Evolutionary conservation across 768 basidiomycete genomes (phyloP), one percentile per base, ranked within the genome.

Genomic region (Boletus bicolor): DNA sequence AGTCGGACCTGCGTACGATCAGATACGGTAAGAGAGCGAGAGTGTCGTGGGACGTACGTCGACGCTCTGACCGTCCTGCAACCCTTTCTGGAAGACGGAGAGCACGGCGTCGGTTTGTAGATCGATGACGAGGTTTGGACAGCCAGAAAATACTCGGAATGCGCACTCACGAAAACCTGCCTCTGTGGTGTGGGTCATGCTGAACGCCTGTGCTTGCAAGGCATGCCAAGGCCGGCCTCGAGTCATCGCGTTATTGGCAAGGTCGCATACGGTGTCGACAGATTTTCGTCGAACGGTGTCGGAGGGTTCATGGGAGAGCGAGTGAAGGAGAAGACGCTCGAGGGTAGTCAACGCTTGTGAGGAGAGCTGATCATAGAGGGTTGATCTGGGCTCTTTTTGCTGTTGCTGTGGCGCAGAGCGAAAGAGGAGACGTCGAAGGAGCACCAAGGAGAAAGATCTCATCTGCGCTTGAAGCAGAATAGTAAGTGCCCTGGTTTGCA

Each of bases 181-280:
- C 39, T 58, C 63, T n/a, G 62, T 50, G 30, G 56, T 47, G 37
- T 71, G 63, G 6, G 81, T 77, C 86, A 90, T 88, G 44, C 72
- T 76, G 63, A 91, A 91, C 0, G 79, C 77, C 51, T 86, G 86
- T 0, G 81, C 82, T 64, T 91, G 90, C 1, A 92, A 75, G 2
- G 85, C 86, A 64, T 90, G 89, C 90, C 90, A 93, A 3, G 89
- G 89, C 9, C 88, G 72, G 1, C 90, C 91, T 2, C 89, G 79
- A 15, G 70, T 67, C 86, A 92, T 89, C 11, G 82, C 82, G 55
- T 87, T 82, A 53, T 86, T 86, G 7, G 90, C 86, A 30, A 92
- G 73, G 62, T 92, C 91, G 56, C 82, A 84, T 24, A 87, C 78
- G 2, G 89, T 87, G 63, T 92, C 89, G 14, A 87, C 86, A 3